phyloP scores from a whole-genome alignment of 2,329 filamentous ascomycete genomes.

The Paraconiothyrium brasiliense region DNA sequence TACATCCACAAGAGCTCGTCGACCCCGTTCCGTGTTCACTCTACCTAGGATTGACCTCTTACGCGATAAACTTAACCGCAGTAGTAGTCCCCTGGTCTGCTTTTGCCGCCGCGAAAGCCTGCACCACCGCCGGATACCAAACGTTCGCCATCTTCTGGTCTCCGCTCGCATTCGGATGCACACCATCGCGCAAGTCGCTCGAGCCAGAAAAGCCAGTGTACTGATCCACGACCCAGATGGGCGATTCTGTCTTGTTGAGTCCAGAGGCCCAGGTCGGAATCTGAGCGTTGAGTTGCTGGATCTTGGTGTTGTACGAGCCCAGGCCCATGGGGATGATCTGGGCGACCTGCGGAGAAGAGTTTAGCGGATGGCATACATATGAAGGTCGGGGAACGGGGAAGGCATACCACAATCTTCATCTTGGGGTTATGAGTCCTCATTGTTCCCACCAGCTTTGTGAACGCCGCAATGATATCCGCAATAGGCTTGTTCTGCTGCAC shows the following conservation, averaged over 20 bases:
- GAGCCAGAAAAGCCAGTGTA: conserved; percentile 50
- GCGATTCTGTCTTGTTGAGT: conserved; percentile 51
- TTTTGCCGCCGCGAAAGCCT: conserved; percentile 34
- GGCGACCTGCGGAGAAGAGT: conserved; percentile 44
- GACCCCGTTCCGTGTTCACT: too few relatives aligned
- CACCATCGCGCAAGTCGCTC: conserved; percentile 50
- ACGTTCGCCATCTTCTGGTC: conserved; percentile 54
- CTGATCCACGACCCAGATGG: conserved; percentile 56
- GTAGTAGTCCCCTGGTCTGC: conserved; percentile 24
- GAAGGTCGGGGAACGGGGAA: neutral
- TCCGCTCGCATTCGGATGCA: conserved; percentile 53
- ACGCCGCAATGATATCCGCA: conserved; percentile 53
- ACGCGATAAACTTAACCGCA: conserved; percentile 27
- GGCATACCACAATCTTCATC: conserved; percentile 55
- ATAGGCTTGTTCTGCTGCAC: conserved; percentile 53
- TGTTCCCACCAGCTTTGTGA: conserved; percentile 50
- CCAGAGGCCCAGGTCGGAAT: conserved; percentile 52
- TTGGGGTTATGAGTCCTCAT: conserved; percentile 54
- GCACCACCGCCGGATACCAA: conserved; percentile 42
- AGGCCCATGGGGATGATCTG: conserved; percentile 52
- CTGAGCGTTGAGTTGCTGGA: conserved; percentile 51
- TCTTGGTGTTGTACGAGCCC: conserved; percentile 48
- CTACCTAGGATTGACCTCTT: neutral
- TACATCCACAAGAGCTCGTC: neutral
- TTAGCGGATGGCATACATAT: neutral